Base-by-base conservation (phyloP, 345 rosid genomes). In the Durio zibethinus region DNA sequence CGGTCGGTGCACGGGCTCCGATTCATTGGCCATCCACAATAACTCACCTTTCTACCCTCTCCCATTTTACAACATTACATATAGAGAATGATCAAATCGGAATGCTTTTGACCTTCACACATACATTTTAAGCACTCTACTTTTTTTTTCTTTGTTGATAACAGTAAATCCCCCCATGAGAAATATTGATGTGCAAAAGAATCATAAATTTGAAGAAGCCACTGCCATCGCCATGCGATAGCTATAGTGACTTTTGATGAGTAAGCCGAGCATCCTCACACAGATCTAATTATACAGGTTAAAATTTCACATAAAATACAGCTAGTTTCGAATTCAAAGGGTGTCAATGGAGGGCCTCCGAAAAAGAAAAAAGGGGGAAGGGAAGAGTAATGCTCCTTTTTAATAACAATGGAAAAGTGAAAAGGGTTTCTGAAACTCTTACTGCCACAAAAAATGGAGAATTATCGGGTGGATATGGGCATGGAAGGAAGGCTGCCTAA, bases 21-120 rank as follows among this genome's bases (percentile, higher is more conserved):
- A 65, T 76, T 81, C 86, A 80, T 79, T 81, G 71, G 82, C 77
- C 84, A 76, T 82, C 78, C 81, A 81, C 50, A 47, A 11, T 18
- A 12, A 50, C 60, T 70, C 43, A 27, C 72, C 84, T 82, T 85
- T 80, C 61, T 16, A 45, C 36, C 12, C 65, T 25, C 35, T 27
- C 27, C 33, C 25, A 12, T 29, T 60, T 56, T 40, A 7, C 8
- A 65, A 14, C 43, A 7, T 27, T n/a, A 15, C 57, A 25, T 23
- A 27, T 18, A 27, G 35, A 33, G 4, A 33, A n/a, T n/a, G n/a
- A n/a, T n/a, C n/a, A n/a, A n/a, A n/a, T n/a, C n/a, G n/a, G n/a
- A n/a, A n/a, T n/a, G n/a, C n/a, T n/a, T n/a, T n/a, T n/a, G n/a
- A n/a, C n/a, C n/a, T n/a, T n/a, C n/a, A n/a, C n/a, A n/a, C n/a